Evolutionary conservation across 768 basidiomycete genomes (phyloP).

Genomic region (Galerina sulciceps): DNA sequence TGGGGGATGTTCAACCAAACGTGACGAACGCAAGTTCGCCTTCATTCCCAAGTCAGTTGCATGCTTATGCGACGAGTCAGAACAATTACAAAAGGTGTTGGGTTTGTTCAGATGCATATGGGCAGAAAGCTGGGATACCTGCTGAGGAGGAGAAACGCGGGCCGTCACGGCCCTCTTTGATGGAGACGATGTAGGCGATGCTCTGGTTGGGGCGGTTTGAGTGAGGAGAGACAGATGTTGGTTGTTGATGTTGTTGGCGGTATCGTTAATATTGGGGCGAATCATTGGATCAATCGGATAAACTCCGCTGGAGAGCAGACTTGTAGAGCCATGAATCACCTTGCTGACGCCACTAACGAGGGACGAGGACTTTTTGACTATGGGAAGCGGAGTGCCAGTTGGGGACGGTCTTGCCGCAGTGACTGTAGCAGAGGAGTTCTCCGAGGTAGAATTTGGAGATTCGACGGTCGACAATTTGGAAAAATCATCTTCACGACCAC

Average conservation of each 20-base stretch:
- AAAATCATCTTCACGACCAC: constrained; percentile 43
- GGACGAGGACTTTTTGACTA: constrained; percentile 26
- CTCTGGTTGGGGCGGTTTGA: constrained; percentile 59
- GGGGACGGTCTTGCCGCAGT: constrained; percentile 47
- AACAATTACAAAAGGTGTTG: constrained; percentile 29
- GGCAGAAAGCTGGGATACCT: constrained; percentile 44
- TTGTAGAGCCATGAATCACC: constrained; percentile 24
- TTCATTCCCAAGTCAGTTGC: constrained; percentile 17
- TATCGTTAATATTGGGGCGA: constrained; percentile 12
- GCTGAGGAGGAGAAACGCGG: constrained; percentile 43
- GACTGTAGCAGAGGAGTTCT: constrained; percentile 44
- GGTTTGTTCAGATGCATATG: constrained; percentile 41
- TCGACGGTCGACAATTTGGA: constrained; percentile 38
- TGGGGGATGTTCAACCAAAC: constrained; percentile 19
- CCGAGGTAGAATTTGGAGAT: constrained; percentile 30
- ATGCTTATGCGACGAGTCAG: constrained; percentile 26
- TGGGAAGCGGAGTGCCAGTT: constrained; percentile 36
- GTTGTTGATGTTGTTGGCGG: constrained; percentile 24
- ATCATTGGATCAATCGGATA: constrained; percentile 17
- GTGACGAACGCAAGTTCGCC: constrained; percentile 25
- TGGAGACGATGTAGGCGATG: constrained; percentile 26
- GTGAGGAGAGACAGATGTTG: constrained; percentile 59
- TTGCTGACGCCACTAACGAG: constrained; percentile 30
- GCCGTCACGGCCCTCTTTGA: constrained; percentile 26
- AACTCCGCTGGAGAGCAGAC: constrained; percentile 19